Base-by-base conservation (phyloP, 257 asterid genomes). In the Lantana camara region DNA sequence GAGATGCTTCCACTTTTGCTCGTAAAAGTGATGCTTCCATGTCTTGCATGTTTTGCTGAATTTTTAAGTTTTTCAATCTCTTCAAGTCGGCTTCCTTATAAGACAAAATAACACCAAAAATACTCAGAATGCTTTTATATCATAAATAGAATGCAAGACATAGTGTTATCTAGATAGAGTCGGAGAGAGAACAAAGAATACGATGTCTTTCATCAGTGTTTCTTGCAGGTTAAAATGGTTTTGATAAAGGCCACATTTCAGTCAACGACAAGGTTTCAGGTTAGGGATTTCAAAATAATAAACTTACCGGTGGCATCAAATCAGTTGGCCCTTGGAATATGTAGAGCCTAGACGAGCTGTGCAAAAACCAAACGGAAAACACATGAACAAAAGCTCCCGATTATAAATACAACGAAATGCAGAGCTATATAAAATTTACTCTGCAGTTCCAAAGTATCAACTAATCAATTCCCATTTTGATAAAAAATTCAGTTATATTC, bases 21-120 rank as follows among this genome's bases (percentile, higher is more conserved):
- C 99, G 85, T 29, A 60, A 68, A 71, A 93, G 95, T 64, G 97
- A 93, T 67, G 85, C 89, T 80, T 90, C 97, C 99, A 93, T 93
- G 72, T 93, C 99, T 67, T 82, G 80, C 85, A 71, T 78, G 38
- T 87, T 90, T 73, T 67, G 87, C 34, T 62, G 95, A 53, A 77
- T 60, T 83, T 83, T 90, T 51, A 85, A 83, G 21, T 73, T 86
- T 66, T 86, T 79, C 73, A 84, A 47, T 21, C 76, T 81, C 81
- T 82, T 88, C 85, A 83, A 73, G 67, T 90, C 95, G 70, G 87
- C 89, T 83, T 90, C 99, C 99, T 90, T 75, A 77, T 69, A 75
- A 71, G 82, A 35, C 40, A 75, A 73, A 75, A 51, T 34, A 66
- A 17, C 57, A 73, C 44, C 44, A 49, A 73, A 20, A 23, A 12